Conservation (phyloP, 345 rosid species). For the Hevea brasiliensis region DNA sequence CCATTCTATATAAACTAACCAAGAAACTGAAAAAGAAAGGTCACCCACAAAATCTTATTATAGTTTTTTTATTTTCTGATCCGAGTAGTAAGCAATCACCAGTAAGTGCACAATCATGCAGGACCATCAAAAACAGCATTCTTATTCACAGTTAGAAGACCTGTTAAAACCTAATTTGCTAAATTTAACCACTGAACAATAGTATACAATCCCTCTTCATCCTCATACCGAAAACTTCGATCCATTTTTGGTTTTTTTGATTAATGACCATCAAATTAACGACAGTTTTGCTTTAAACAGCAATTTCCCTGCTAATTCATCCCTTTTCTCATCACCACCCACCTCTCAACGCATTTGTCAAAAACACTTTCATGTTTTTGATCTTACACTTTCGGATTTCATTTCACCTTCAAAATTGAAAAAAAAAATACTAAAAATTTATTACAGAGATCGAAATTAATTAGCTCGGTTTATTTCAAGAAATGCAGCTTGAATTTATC, state of each 20-base stretch:
- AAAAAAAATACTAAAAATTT: neutral
- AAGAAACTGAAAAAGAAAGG: neutral
- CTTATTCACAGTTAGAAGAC: constrained; percentile 1
- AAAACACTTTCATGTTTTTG: constrained; percentile 10
- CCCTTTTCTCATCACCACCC: constrained; percentile 18
- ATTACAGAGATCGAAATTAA: neutral
- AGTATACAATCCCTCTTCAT: neutral
- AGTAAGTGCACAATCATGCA: constrained; percentile 6
- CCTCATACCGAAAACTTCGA: constrained; percentile 36
- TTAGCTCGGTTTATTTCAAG: neutral
- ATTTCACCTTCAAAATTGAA: neutral
- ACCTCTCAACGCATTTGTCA: constrained; percentile 13
- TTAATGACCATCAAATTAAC: constrained; percentile 17
- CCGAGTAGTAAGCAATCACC: neutral
- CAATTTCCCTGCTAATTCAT: constrained; percentile 5
- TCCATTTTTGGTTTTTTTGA: constrained; percentile 23
- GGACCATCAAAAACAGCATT: neutral
- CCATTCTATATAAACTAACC: too few relatives aligned
- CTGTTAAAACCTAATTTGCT: constrained; percentile 21
- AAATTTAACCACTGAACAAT: constrained; percentile 17
- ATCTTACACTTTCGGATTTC: neutral
- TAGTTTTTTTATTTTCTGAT: neutral
- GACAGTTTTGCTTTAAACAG: constrained; percentile 8
- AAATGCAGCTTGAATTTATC: constrained; percentile 5
- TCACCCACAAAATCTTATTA: too few relatives aligned